Conservation (phyloP, 1,284 basidiomycete species). For the Tilletia horrida region DNA sequence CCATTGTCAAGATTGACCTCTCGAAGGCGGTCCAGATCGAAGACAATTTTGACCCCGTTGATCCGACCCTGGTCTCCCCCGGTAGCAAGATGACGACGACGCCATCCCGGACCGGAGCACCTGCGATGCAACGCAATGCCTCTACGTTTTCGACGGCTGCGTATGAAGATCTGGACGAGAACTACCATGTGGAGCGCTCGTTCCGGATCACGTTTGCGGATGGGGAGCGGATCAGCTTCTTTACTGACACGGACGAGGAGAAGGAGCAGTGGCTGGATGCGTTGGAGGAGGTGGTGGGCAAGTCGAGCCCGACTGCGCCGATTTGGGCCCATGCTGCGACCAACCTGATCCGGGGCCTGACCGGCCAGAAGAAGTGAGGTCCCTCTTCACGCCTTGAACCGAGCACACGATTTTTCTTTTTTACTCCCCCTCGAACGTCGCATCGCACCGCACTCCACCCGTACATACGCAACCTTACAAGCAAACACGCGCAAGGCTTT, state of each 20-base stretch:
- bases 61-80: conserved; percentile 2
- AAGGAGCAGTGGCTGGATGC: conserved; percentile 75
- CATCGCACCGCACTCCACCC: too few species aligned
- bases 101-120: background rate
- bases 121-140: background rate
- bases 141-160: conserved; percentile 3
- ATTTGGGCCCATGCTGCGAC: conserved; percentile 42
- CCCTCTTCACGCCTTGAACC: background rate
- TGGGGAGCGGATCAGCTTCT: conserved; percentile 79
- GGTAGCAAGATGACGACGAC: background rate
- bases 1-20: conserved; percentile 84
- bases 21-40: conserved; percentile 74
- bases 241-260: conserved; percentile 83
- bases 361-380: background rate
- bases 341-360: conserved; percentile 18
- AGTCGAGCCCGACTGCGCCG: conserved; percentile 39
- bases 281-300: conserved; percentile 36
- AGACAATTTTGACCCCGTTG: conserved; percentile 65
- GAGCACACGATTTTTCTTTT: too few species aligned
- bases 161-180: conserved; percentile 65
- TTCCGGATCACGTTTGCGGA: conserved; percentile 80
- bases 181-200: conserved; percentile 70
- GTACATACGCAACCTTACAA: too few species aligned
- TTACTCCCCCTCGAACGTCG: too few species aligned
- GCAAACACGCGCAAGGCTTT: too few species aligned